A percentile compares a stretch with the other conserved stretches of the same genome.
Conservation (phyloP, 2,329 filamentous ascomycete genomes). For the Alternaria sp. region DNA sequence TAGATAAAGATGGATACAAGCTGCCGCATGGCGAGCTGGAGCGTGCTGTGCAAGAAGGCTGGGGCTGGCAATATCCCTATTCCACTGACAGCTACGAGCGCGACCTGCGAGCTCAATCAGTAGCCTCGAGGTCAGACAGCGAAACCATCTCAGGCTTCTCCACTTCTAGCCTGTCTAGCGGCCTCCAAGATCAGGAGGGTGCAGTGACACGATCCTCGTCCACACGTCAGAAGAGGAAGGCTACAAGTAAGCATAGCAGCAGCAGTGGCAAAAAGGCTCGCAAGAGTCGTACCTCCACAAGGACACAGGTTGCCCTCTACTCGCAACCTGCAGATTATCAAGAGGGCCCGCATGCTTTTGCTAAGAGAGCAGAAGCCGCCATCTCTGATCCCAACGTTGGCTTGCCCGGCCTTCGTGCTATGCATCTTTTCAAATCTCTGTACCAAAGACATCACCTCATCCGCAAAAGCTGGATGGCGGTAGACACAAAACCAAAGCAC, state of each 20-base stretch:
- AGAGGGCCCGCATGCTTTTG: constrained; percentile 86
- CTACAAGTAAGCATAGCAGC: constrained; percentile 48
- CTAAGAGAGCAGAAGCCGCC: constrained; percentile 81
- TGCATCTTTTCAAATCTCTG: constrained; percentile 95
- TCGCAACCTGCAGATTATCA: constrained; percentile 61
- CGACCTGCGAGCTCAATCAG: constrained; percentile 71
- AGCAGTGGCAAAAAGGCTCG: constrained; percentile 63
- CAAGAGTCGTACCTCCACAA: constrained; percentile 59
- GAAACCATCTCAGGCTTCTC: constrained; percentile 42
- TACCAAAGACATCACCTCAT: constrained; percentile 94
- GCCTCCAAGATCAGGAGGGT: constrained; percentile 37
- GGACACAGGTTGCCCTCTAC: constrained; percentile 55
- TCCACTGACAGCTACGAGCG: constrained; percentile 78
- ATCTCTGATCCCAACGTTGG: constrained; percentile 85
- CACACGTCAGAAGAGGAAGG: constrained; percentile 51
- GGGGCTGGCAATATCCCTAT: constrained; percentile 94
- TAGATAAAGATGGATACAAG: constrained; percentile 82
- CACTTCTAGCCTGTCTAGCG: constrained; percentile 23
- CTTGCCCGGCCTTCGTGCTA: constrained; percentile 76
- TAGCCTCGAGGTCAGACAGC: constrained; percentile 51
- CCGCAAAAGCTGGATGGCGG: constrained; percentile 87
- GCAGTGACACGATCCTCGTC: constrained; percentile 41
- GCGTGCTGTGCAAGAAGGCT: constrained; percentile 86
- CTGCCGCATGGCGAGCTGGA: constrained; percentile 84
- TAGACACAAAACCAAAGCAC: constrained; percentile 83